Base-by-base conservation (phyloP, 257 asterid genomes). In the Solanum bulbocastanum region DNA sequence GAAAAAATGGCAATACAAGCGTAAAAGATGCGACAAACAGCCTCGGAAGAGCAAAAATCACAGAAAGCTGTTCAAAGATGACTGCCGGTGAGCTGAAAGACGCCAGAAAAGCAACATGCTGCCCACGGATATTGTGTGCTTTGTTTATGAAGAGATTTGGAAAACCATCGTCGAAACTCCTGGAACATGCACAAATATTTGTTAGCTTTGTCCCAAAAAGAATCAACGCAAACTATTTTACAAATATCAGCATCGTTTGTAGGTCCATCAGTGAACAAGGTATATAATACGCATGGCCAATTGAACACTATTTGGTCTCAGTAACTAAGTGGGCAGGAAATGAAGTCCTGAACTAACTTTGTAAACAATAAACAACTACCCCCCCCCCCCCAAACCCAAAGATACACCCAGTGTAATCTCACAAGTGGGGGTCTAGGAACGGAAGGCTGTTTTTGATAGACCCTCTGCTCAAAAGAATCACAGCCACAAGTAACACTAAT, bases 1-100 rank as follows among this genome's bases (percentile, higher is more conserved):
- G 98, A 78, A 96, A 96, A 93, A 95, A 96, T 69, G 99, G 99
- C 88, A 96, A 88, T 25, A 95, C 98, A 89, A 96, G 89, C 0
- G 96, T 89, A 87, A 96, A 95, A 5, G 99, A 96, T 46, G 98
- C 99, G 76, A 92, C 97, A 88, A 95, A 96, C 76, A 95, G 92
- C 96, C 93, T 95, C 0, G 99, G 99, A 87, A 96, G 98, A 15
- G 98, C 99, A 90, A 92, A 96, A 62, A 96, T 96, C 90, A 96
- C 99, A 5, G 99, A 96, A 86, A 96, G 98, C 92, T 96, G 99
- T 90, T 96, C 98, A 86, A 96, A 96, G 73, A 96, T 96, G 86
- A 96, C 98, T 1, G 93, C 90, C 6, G 99, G 95, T 5, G 99
- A 96, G 90, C 99, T 96, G 95, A 96, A 96, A 58, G 99, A 96